Evolutionary conservation across 768 basidiomycete species (phyloP).

Genomic region (Suillus discolor): DNA sequence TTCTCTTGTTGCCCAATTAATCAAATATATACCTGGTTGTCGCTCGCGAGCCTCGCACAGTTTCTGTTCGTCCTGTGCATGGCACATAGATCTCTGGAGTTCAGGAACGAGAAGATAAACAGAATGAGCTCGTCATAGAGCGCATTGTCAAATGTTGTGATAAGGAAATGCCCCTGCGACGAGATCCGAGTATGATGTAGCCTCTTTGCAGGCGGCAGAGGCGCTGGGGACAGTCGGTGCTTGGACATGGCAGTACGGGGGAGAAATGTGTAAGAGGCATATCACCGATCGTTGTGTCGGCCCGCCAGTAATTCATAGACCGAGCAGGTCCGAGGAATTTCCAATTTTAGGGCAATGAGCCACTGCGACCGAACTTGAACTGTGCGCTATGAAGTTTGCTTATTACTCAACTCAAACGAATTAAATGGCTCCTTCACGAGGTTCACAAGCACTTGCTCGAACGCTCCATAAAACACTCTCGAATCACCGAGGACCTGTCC

Average conservation of each 20-base stretch:
- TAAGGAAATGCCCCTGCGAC: constrained; percentile 15
- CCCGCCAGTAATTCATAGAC: constrained; percentile 9
- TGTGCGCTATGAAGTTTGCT: no score
- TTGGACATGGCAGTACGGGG: constrained; percentile 45
- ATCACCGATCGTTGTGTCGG: constrained; percentile 4
- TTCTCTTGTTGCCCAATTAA: constrained; percentile 9
- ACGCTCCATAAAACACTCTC: constrained; percentile 63
- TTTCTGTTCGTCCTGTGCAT: constrained; percentile 63
- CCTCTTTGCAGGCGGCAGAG: constrained; percentile 63
- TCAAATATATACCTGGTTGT: constrained; percentile 58
- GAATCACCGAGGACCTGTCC: constrained; percentile 81
- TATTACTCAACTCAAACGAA: not conserved
- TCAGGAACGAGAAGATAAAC: constrained; percentile 71
- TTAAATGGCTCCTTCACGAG: constrained; percentile 57
- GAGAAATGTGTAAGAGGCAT: constrained; percentile 2
- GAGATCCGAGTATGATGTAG: constrained; percentile 33
- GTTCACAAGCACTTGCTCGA: constrained; percentile 55
- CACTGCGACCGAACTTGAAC: no score
- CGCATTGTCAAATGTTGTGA: constrained; percentile 51
- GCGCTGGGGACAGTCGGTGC: constrained; percentile 47
- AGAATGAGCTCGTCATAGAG: constrained; percentile 80
- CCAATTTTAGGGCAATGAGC: not conserved
- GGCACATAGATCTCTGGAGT: constrained; percentile 66
- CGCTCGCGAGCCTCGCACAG: constrained; percentile 67
- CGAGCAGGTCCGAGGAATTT: not conserved